These are phyloP conservation scores for Carex littledalei DNA, from an alignment of 176 grass and related monocot genomes.

Conservation along the genomic window DNA sequence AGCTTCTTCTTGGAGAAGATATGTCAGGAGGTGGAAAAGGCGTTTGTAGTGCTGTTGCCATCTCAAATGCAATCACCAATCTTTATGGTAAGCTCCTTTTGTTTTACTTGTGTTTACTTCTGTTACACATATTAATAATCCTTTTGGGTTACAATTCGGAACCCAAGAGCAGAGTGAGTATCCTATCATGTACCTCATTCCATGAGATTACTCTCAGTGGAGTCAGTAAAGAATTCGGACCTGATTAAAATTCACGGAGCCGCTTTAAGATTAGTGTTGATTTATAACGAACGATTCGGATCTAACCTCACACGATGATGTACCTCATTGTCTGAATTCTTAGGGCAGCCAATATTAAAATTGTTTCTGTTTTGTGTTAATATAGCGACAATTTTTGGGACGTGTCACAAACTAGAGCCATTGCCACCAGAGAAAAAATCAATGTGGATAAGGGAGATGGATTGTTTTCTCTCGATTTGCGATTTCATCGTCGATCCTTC, in stretches of 20 bases:
- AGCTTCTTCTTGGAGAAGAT: slow-evolving; percentile 90
- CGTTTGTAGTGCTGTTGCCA: slow-evolving; percentile 72
- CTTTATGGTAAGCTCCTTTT: slow-evolving; percentile 56
- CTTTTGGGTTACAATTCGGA: too few species aligned
- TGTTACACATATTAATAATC: not conserved
- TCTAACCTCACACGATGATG: too few species aligned
- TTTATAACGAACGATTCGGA: too few species aligned
- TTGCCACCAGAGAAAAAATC: slow-evolving; percentile 64
- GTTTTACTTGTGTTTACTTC: not conserved
- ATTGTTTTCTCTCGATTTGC: slow-evolving; percentile 80
- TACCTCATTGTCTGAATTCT: too few species aligned
- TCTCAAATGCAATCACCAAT: slow-evolving; percentile 96
- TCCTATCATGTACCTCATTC: too few species aligned
- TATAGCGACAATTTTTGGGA: slow-evolving; percentile 83
- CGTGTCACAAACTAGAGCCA: slow-evolving; percentile 57
- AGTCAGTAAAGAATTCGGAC: too few species aligned
- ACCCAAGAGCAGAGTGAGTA: too few species aligned
- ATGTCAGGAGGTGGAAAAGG: slow-evolving; percentile 91
- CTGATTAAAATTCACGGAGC: too few species aligned
- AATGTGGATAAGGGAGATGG: slow-evolving; percentile 97
- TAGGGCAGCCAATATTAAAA: not conserved
- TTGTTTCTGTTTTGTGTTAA: not conserved
- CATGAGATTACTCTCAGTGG: too few species aligned
- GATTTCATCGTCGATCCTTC: slow-evolving; percentile 70
- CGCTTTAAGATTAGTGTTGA: too few species aligned